Evolutionary conservation across 2,329 filamentous ascomycete species (phyloP), one percentile per base, ranked within the genome.

Genomic region (Domatiomyces globalis): DNA sequence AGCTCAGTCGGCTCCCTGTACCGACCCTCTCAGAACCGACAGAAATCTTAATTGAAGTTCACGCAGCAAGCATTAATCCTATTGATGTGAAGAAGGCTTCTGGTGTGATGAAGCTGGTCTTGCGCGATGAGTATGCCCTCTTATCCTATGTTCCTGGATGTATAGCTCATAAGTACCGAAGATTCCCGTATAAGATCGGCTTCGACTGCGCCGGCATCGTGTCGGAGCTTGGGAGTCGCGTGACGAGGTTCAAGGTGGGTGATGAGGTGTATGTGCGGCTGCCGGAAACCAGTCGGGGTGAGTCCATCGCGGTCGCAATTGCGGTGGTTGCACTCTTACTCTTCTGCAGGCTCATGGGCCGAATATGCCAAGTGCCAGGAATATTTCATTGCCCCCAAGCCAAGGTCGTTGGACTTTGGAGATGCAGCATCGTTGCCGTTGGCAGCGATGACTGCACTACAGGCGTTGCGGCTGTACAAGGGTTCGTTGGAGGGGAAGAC

Each of bases 401-500:
- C 72, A 0, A 60, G 59, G 9, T 64, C 62, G 25, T 50, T 73
- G 4, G 67, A 68, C 1, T 71, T 72, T 50, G 63, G 64, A 25
- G 66, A 71, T 33, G 71, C 71, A 22, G 69, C 70, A 10, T 69
- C 69, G 0, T 64, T 73, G 18, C 70, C 68, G 2, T 63, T 67
- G 9, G 61, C 66, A 3, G 64, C 64, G 1, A 58, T 71, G n/a
- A 74, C 72, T 2, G 69, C 72, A 0, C 62, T 70, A 19, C 74
- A 78, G 58, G 59, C 63, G 20, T 64, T 77, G 43, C 64, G 63
- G 36, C 65, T 62, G 1, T 74, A 68, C 0, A 54, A 73, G 29
- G 70, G 69, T n/a, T 68, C 67, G 17, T 67, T 79, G 0, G 62
- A 68, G 18, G 74, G 73, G 7, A 75, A 73, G 63, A 76, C 73